Evolutionary conservation across 1,139 yeast genomes (phyloP).

Genomic region (Taphrina confusa): DNA sequence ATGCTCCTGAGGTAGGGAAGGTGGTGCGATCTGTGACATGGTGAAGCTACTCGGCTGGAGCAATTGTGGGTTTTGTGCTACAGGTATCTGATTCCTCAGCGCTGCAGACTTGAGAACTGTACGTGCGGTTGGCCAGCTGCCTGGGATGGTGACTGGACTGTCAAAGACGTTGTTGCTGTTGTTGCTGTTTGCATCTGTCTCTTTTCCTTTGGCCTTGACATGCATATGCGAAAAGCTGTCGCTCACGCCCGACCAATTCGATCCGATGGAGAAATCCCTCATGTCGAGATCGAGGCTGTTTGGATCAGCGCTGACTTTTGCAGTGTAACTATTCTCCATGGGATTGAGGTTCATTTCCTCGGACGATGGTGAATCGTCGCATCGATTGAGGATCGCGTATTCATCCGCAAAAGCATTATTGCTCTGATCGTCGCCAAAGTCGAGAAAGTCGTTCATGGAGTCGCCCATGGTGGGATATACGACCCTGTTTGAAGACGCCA

Average conservation of each 20-base stretch:
- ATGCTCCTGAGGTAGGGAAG: constrained; percentile 32
- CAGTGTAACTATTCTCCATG: constrained; percentile 16
- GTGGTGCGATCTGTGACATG: constrained; percentile 32
- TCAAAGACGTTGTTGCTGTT: not conserved
- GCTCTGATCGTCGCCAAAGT: constrained; percentile 30
- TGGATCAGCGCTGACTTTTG: not conserved
- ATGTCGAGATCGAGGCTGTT: constrained; percentile 9
- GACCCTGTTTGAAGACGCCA: not conserved
- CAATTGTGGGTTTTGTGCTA: not conserved
- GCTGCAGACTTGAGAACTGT: not conserved
- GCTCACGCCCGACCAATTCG: constrained; percentile 27
- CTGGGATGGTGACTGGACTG: constrained; percentile 20
- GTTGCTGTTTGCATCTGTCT: not conserved
- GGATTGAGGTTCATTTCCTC: constrained; percentile 20
- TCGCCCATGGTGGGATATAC: constrained; percentile 15
- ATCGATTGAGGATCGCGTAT: constrained; percentile 23
- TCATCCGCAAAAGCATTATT: constrained; percentile 29
- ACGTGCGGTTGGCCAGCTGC: constrained; percentile 28
- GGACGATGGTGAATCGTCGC: constrained; percentile 26
- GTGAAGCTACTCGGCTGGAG: constrained; percentile 25
- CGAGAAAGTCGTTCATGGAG: constrained; percentile 28
- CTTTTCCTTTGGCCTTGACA: constrained; percentile 4
- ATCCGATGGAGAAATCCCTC: constrained; percentile 15
- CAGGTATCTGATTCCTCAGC: constrained; percentile 4
- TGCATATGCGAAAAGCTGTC: constrained; percentile 32